phyloP scores from a whole-genome alignment of 192 early-diverging fungal species.

The Umbelopsis sp. region DNA sequence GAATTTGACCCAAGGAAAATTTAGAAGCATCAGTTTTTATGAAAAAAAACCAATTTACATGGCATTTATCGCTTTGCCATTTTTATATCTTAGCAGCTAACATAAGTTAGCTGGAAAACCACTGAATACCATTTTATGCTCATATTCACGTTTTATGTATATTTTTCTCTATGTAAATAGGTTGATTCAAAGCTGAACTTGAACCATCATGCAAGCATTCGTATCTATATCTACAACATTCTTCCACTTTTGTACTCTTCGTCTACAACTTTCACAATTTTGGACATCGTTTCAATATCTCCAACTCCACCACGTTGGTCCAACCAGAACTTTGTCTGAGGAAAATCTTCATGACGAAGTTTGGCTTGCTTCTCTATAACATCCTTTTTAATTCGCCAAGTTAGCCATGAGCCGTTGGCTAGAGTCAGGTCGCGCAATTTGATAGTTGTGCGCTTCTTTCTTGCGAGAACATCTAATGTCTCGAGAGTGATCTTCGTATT shows the following conservation, averaged over 20 bases:
- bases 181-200: too few species aligned
- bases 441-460: conserved; percentile 24
- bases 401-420: conserved; percentile 18
- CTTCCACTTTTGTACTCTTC: conserved; percentile 21
- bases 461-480: conserved; percentile 35
- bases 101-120: too few species aligned
- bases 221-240: not conserved
- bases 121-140: not conserved
- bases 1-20: not conserved
- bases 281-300: conserved; percentile 27
- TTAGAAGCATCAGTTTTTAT: conserved; percentile 4
- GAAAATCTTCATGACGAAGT: conserved; percentile 18
- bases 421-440: conserved; percentile 27
- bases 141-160: not conserved
- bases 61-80: too few species aligned
- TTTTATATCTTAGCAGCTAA: too few species aligned
- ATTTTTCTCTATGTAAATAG: not conserved
- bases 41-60: not conserved
- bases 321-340: conserved; percentile 37
- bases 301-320: conserved; percentile 31
- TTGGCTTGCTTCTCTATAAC: conserved; percentile 1
- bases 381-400: conserved; percentile 33
- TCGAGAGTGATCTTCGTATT: conserved; percentile 35
- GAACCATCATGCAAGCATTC: not conserved
- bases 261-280: conserved; percentile 31